These are phyloP conservation scores for Hansenula anomala DNA, from an alignment of 1,139 yeast genomes.

Conservation along the genomic window DNA sequence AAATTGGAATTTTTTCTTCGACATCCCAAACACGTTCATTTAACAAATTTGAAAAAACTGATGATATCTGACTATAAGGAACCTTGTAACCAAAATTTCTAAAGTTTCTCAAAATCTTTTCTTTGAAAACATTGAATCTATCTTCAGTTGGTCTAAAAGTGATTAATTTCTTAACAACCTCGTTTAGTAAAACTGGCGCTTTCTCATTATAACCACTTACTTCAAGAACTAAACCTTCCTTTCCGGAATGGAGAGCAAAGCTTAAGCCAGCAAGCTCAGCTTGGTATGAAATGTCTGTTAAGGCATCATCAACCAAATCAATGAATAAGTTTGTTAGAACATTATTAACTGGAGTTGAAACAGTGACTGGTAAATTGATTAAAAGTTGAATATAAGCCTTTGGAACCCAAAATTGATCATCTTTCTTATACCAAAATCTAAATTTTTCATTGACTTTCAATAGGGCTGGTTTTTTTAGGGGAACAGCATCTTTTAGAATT, in stretches of 20 bases:
- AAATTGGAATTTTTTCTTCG: constrained; percentile 53
- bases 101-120: constrained; percentile 54
- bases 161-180: constrained; percentile 50
- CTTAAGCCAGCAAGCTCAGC: constrained; percentile 80
- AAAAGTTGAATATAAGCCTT: constrained; percentile 67
- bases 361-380: constrained; percentile 63
- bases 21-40: constrained; percentile 68
- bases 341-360: constrained; percentile 49
- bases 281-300: constrained; percentile 75
- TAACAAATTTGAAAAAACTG: constrained; percentile 53
- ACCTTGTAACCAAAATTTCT: constrained; percentile 69
- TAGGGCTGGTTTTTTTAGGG: constrained; percentile 43
- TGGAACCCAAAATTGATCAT: constrained; percentile 86
- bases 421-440: constrained; percentile 84
- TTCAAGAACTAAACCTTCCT: constrained; percentile 67
- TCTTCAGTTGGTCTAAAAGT: constrained; percentile 48
- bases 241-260: constrained; percentile 51
- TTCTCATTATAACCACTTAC: constrained; percentile 85
- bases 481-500: constrained; percentile 33
- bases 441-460: constrained; percentile 35
- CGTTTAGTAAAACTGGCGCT: constrained; percentile 53
- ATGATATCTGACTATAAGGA: constrained; percentile 73
- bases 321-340: constrained; percentile 58
- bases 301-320: constrained; percentile 68
- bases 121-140: constrained; percentile 65